Conservation (phyloP, 2,329 filamentous ascomycete genomes). For the Cladosporium sp. region DNA sequence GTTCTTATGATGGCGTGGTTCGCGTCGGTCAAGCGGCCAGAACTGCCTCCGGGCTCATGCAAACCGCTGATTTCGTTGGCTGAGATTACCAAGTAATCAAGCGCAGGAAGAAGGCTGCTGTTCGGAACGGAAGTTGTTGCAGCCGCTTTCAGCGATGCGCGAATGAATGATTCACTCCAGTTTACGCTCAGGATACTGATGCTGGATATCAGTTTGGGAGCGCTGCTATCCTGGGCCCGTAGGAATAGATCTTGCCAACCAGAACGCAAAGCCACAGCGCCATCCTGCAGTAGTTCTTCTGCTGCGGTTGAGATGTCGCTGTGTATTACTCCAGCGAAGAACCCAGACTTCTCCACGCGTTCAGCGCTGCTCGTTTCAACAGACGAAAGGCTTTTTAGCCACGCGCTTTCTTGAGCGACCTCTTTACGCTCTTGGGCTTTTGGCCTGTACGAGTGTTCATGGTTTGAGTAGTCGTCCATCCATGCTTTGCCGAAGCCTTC, state of each 20-base stretch:
- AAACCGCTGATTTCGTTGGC: conserved; percentile 41
- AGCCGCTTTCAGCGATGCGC: conserved; percentile 16
- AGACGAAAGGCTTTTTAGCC: conserved; percentile 38
- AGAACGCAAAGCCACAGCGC: conserved; percentile 38
- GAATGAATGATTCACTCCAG: conserved; percentile 49
- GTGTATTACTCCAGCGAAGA: conserved; percentile 42
- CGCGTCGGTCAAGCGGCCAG: conserved; percentile 30
- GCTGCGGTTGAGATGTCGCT: conserved; percentile 34
- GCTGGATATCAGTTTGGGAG: background rate
- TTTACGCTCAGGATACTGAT: conserved; percentile 49
- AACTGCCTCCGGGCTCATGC: conserved; percentile 27
- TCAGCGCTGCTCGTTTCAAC: conserved; percentile 45
- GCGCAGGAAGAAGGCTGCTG: background rate
- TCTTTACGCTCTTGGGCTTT: conserved; percentile 32
- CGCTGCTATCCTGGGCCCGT: background rate
- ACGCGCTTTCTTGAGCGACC: conserved; percentile 38
- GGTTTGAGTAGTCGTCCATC: conserved; percentile 40
- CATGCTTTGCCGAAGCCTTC: conserved; percentile 42
- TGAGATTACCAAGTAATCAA: conserved; percentile 25
- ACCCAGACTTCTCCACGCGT: conserved; percentile 40
- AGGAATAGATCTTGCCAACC: conserved; percentile 40
- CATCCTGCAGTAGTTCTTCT: conserved; percentile 31
- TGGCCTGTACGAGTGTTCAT: conserved; percentile 35
- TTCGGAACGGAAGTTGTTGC: background rate
- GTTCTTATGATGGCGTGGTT: conserved; percentile 37